Base-by-base conservation (phyloP, 139 green algal species). In the Chlamydomonas incerta region DNA sequence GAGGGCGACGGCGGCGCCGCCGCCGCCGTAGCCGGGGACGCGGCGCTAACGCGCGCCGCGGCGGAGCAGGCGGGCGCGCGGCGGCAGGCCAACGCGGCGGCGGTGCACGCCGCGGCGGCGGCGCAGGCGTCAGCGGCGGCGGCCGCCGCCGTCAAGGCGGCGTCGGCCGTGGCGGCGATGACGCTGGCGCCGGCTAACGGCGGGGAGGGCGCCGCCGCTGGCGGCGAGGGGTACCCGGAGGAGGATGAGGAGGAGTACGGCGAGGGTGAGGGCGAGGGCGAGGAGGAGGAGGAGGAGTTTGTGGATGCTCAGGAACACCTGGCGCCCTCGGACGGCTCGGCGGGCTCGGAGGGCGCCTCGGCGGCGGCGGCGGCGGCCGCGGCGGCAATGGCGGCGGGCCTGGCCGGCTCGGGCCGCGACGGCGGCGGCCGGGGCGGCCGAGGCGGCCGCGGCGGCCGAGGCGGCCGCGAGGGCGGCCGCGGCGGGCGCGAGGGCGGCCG, bases 301-400 rank as follows among this genome's bases (percentile, higher is more conserved):
- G 6, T 63, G 8, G 75, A 83, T 31, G 75, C 75, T 0, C 75
- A 83, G 62, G 75, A 83, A 60, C 75, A 83, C 60, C 62, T 72
- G 34, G 34, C 60, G 5, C 34, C 34, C 0, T 82, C 74, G 33
- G 74, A 82, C 74, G 74, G 74, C 11, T 71, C 58, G 5, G 46
- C 34, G 34, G 62, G 57, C 2, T 71, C 74, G 34, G 74, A 82
- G 23, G 60, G 31, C 20, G 23, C 34, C 24, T 34, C 26, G n/a
- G n/a, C 65, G 65, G n/a, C n/a, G 20, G 74, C 74, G 24, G 58
- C 33, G 2, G 74, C 74, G 3, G 74, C 74, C 1, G 55, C 74
- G 33, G 57, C 72, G 29, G 26, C 72, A 47, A 47, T 57, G 74
- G 74, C 74, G 13, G 52, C 60, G 37, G 35, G 23, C 41, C 13